Conservation (phyloP, 1,284 basidiomycete genomes). For the Pulveroboletus sp. region DNA sequence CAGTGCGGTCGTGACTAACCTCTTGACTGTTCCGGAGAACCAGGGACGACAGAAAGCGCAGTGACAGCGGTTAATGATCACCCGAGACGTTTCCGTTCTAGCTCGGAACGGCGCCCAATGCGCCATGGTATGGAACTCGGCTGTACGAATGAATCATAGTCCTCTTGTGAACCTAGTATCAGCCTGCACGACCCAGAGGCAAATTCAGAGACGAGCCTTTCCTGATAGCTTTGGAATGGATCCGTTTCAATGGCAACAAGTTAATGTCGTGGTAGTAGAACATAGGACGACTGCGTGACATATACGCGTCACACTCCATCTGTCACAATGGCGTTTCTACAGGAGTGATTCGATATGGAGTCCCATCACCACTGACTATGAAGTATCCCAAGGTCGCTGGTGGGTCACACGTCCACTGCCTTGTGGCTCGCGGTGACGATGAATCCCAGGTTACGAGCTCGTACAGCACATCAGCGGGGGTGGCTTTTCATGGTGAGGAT, state of each 20-base stretch:
- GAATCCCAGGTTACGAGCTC: conserved; percentile 58
- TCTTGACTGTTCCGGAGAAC: conserved; percentile 19
- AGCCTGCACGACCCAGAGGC: too few species aligned
- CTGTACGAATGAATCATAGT: neutral
- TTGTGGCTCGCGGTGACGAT: neutral
- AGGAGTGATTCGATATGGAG: conserved; percentile 7
- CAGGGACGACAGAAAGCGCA: conserved; percentile 13
- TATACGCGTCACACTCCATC: conserved; percentile 21
- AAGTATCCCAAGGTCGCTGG: conserved; percentile 30
- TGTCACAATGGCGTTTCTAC: conserved; percentile 23
- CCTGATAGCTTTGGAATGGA: too few species aligned
- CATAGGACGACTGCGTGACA: neutral
- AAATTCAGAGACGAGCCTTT: too few species aligned
- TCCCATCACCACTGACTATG: conserved; percentile 13
- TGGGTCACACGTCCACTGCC: conserved; percentile 5
- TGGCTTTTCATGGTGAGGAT: conserved; percentile 73
- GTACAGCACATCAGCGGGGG: conserved; percentile 79
- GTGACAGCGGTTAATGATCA: conserved; percentile 1
- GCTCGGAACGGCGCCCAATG: neutral
- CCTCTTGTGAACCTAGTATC: too few species aligned
- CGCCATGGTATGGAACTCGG: neutral
- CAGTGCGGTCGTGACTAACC: conserved; percentile 38
- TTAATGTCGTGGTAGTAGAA: too few species aligned
- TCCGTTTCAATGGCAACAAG: too few species aligned
- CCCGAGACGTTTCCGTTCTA: neutral